Conservation (phyloP, 1,139 yeast species). For the Yamadazyma diospyri region DNA sequence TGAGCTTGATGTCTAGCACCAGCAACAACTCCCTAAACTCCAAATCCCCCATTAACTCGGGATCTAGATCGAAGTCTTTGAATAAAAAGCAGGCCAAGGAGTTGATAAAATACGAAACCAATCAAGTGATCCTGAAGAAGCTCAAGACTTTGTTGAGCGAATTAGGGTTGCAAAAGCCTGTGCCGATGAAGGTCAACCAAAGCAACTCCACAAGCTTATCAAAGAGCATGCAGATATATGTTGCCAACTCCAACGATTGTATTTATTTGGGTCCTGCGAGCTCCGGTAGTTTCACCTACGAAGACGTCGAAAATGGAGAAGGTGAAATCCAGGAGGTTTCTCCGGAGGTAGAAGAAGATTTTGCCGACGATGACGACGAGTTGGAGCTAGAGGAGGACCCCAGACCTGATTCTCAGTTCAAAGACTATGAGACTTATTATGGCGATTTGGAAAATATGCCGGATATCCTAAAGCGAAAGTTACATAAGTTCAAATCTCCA, state of each 20-base stretch:
- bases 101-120: conserved; percentile 38
- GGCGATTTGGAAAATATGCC: conserved; percentile 14
- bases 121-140: conserved; percentile 37
- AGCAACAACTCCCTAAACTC: conserved; percentile 8
- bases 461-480: conserved; percentile 13
- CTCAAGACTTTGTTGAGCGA: conserved; percentile 29
- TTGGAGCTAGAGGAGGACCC: conserved; percentile 6
- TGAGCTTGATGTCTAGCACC: conserved; percentile 11
- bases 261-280: conserved; percentile 41
- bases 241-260: conserved; percentile 42
- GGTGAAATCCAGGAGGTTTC: not conserved
- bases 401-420: not conserved
- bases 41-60: conserved; percentile 12
- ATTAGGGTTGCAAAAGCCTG: conserved; percentile 41
- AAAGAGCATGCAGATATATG: conserved; percentile 30
- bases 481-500: conserved; percentile 29
- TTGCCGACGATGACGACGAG: conserved; percentile 7
- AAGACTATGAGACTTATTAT: conserved; percentile 6
- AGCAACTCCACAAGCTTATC: conserved; percentile 18
- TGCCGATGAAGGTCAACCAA: conserved; percentile 28
- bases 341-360: conserved; percentile 2
- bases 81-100: conserved; percentile 34
- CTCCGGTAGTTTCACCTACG: conserved; percentile 43
- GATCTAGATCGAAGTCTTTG: conserved; percentile 20
- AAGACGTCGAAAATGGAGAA: conserved; percentile 42